These are phyloP conservation scores for Erodium texanum DNA, from an alignment of 441 rosid species.

Conservation along the genomic window DNA sequence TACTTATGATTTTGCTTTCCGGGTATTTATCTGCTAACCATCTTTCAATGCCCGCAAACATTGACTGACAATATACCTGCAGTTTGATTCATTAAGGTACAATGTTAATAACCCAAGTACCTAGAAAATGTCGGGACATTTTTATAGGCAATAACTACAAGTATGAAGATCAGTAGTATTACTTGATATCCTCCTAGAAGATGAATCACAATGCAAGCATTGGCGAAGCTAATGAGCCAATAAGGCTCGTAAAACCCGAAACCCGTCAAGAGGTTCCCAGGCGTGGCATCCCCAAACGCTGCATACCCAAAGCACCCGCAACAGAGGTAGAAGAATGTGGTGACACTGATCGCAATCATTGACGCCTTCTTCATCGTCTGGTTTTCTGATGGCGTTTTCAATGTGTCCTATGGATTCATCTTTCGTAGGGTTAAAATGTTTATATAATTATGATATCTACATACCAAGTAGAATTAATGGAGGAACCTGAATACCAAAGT, in stretches of 20 bases:
- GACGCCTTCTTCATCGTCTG: constrained; percentile 45
- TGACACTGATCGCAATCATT: constrained; percentile 19
- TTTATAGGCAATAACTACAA: too few species aligned
- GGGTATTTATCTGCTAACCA: neutral
- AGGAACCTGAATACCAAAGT: too few species aligned
- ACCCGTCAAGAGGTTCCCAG: constrained; percentile 49
- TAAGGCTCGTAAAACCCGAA: constrained; percentile 39
- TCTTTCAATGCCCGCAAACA: neutral
- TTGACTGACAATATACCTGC: neutral
- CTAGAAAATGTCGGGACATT: too few species aligned
- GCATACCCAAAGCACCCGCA: constrained; percentile 47
- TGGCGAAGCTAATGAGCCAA: constrained; percentile 42
- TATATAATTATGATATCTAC: too few species aligned
- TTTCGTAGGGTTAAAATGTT: too few species aligned
- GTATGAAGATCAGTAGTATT: neutral
- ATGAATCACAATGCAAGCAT: constrained; percentile 42
- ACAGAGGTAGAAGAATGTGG: constrained; percentile 40
- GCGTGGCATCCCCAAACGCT: constrained; percentile 45
- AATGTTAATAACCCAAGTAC: too few species aligned
- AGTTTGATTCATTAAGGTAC: too few species aligned
- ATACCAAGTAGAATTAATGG: too few species aligned
- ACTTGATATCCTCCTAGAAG: constrained; percentile 58
- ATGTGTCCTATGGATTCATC: constrained; percentile 28
- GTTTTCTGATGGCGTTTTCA: constrained; percentile 41
- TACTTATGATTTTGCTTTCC: neutral